Conservation (phyloP, 1,284 basidiomycete genomes). For the Singerocomus inundabilis region DNA sequence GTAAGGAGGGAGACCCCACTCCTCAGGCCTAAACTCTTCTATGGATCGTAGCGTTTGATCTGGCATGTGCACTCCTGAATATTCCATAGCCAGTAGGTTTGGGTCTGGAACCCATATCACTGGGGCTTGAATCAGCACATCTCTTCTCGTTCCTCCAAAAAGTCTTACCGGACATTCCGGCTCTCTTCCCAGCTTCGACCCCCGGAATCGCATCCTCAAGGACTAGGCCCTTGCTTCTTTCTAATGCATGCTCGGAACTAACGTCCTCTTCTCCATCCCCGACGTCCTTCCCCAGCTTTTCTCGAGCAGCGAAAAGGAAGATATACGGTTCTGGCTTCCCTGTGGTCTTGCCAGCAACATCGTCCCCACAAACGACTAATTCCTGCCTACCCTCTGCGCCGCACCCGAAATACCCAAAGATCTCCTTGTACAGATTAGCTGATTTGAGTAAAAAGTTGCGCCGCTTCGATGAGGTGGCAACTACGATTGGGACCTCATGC, state of each 20-base stretch:
- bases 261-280: constrained; percentile 45
- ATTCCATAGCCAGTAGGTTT: constrained; percentile 54
- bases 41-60: constrained; percentile 58
- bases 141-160: background rate
- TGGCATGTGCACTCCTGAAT: constrained; percentile 45
- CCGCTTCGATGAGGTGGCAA: constrained; percentile 71
- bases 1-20: constrained; percentile 76
- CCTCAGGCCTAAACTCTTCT: constrained; percentile 67
- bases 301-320: constrained; percentile 65
- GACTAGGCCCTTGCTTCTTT: constrained; percentile 62
- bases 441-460: constrained; percentile 68
- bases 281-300: constrained; percentile 52
- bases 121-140: constrained; percentile 30
- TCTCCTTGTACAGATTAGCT: constrained; percentile 49
- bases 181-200: constrained; percentile 71
- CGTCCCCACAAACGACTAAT: constrained; percentile 68
- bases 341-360: constrained; percentile 42
- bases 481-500: constrained; percentile 68
- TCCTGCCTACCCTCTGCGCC: constrained; percentile 35
- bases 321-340: constrained; percentile 77
- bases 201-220: constrained; percentile 77
- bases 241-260: constrained; percentile 40
- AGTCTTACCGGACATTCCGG: constrained; percentile 74
- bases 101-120: constrained; percentile 79
- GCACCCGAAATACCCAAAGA: constrained; percentile 43